Base-by-base conservation (phyloP, 352 stramenopile species). In the Globisporangium paddicum region DNA sequence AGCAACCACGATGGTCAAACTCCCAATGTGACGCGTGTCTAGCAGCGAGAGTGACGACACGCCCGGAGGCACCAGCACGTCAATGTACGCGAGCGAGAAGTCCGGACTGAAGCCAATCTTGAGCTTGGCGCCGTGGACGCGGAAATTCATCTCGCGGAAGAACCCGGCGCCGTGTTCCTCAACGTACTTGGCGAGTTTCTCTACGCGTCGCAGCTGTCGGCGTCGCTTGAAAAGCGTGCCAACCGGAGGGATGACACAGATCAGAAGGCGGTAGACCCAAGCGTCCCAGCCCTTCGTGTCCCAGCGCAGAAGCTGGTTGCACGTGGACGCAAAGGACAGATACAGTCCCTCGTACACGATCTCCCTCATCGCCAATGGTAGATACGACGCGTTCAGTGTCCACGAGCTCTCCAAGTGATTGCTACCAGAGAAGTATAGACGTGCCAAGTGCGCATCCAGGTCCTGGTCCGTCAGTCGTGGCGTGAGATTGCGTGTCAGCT, bases 41-140 rank as follows among this genome's bases (percentile, higher is more conserved):
- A 68, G 23, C 1, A 75, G 38, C 35, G 62, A 58, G 1, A 57
- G 37, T 13, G 56, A 62, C 3, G 62, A 50, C 32, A 47, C 44
- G 13, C 63, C 63, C 25, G 69, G 66, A 13, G 73, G 73, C 37
- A 88, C 79, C 7, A 95, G 58, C 10, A 95, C 75, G 35, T 95
- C 86, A 10, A 95, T 69, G 46, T 93, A 95, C 49, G 76, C 80
- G 26, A 93, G 75, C 7, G 82, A 93, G 62, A 93, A 92, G 63
- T 95, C 86, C 14, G 82, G 61, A 45, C 83, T 94, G 69, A 93
- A 93, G 9, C 86, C 86, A 54, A 95, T 68, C 51, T 93, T 92
- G 18, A 92, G 68, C 52, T 87, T 73, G 32, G 78, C 85, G 18
- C 82, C 79, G 57, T 91, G 81, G 19, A 85, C 76, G 16, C 83